Evolutionary conservation across 2,329 filamentous ascomycete genomes (phyloP).

Genomic region (Chaetomium olivaceum): DNA sequence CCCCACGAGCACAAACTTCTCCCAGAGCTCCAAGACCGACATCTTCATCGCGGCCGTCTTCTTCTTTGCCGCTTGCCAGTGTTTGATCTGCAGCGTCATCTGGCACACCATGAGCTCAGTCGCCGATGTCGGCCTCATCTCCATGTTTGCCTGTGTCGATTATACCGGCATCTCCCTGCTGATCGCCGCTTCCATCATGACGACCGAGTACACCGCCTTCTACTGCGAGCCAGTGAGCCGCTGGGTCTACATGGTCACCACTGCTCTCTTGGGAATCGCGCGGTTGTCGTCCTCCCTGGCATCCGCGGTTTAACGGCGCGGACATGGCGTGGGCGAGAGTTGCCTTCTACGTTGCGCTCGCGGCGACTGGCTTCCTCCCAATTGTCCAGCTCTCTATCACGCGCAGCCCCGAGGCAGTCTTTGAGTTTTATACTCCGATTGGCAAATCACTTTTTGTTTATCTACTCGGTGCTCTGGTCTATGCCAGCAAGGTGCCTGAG

Average conservation of each 20-base stretch:
- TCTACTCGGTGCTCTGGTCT: conserved; percentile 78
- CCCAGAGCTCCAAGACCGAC: conserved; percentile 80
- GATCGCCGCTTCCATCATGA: conserved; percentile 95
- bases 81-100: conserved; percentile 88
- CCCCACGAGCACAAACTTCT: conserved; percentile 83
- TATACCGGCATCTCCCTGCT: conserved; percentile 96
- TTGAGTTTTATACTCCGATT: conserved; percentile 86
- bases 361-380: conserved; percentile 84
- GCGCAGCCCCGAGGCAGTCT: conserved; percentile 76
- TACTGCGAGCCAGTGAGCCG: conserved; percentile 92
- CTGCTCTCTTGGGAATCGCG: conserved; percentile 78
- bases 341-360: conserved; percentile 85
- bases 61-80: conserved; percentile 94
- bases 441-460: conserved; percentile 86
- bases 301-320: conserved; percentile 86
- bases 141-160: conserved; percentile 95
- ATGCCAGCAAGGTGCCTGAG: conserved; percentile 90
- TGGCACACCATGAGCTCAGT: conserved; percentile 99
- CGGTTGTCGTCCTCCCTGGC: conserved; percentile 88
- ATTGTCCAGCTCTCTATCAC: conserved; percentile 79
- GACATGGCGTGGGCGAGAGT: conserved; percentile 95
- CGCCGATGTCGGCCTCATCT: conserved; percentile 83
- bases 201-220: conserved; percentile 97
- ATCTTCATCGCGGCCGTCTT: conserved; percentile 90
- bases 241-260: conserved; percentile 81